A percentile compares a stretch with the other conserved stretches of the same genome.
Conservation (phyloP, 768 basidiomycete species). For the Pleurotus salmoneostramineus region DNA sequence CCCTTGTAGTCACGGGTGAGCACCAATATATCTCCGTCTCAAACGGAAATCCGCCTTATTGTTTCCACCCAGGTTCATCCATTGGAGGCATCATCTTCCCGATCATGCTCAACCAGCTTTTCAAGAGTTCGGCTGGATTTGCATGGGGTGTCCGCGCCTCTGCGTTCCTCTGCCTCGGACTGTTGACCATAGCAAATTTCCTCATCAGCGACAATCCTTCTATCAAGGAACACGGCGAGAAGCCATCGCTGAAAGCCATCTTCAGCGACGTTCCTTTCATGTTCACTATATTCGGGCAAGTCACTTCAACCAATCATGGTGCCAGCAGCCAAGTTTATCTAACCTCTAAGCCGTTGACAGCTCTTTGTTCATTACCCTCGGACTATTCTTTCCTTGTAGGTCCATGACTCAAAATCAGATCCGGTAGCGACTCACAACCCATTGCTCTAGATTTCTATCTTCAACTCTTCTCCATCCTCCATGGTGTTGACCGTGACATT, state of each 20-base stretch:
- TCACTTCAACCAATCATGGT: not conserved
- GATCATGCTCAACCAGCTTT: conserved; percentile 49
- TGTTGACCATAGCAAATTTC: conserved; percentile 33
- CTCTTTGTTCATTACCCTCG: conserved; percentile 20
- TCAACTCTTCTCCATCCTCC: conserved; percentile 28
- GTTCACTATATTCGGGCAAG: not conserved
- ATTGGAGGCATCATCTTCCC: conserved; percentile 48
- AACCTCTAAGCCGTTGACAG: no score
- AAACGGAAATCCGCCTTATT: no score
- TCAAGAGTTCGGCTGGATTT: conserved; percentile 36
- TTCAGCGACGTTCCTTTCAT: conserved; percentile 2
- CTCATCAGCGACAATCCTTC: conserved; percentile 25
- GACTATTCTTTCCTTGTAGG: conserved; percentile 10
- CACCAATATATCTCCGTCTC: not conserved
- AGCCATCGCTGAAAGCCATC: not conserved
- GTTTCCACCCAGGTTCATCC: conserved; percentile 29
- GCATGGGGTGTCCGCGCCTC: conserved; percentile 39
- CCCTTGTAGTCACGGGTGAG: conserved; percentile 29
- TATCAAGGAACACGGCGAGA: not conserved
- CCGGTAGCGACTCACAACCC: no score
- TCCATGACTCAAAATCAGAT: not conserved
- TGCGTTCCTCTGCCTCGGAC: conserved; percentile 31
- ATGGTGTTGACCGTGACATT: conserved; percentile 19
- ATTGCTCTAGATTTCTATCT: conserved; percentile 23
- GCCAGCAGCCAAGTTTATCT: no score